These are phyloP conservation scores for Mycena indigotica DNA, from an alignment of 768 basidiomycete species.

Conservation along the genomic window DNA sequence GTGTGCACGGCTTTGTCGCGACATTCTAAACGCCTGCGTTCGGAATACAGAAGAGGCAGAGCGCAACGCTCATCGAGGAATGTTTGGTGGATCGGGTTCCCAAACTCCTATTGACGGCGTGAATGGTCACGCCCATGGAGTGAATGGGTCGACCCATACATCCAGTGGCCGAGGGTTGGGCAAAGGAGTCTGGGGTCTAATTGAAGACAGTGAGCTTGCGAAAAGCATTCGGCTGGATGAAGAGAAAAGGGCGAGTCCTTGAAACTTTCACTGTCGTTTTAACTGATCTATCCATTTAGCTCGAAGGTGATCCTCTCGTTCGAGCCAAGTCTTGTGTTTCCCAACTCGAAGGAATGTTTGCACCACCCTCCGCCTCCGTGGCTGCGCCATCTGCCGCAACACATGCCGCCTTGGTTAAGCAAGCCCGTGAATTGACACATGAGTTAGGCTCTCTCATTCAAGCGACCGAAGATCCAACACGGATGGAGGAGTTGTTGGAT, in stretches of 20 bases:
- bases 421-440: conserved; percentile 54
- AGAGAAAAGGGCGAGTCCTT: conserved; percentile 50
- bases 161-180: conserved; percentile 55
- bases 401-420: conserved; percentile 41
- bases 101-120: conserved; percentile 26
- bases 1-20: conserved; percentile 83
- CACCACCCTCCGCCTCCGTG: conserved; percentile 13
- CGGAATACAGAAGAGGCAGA: conserved; percentile 92
- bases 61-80: conserved; percentile 28
- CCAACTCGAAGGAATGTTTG: conserved; percentile 38
- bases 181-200: conserved; percentile 82
- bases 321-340: conserved; percentile 48
- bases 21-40: conserved; percentile 88
- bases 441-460: conserved; percentile 58
- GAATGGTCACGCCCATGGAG: conserved; percentile 1
- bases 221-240: conserved; percentile 61
- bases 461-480: conserved; percentile 55
- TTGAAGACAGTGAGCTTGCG: conserved; percentile 83
- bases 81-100: conserved; percentile 15
- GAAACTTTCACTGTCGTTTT: background rate
- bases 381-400: conserved; percentile 25
- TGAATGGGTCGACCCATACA: conserved; percentile 24
- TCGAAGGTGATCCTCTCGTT: conserved; percentile 47
- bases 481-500: conserved; percentile 66
- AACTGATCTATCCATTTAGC: conserved; percentile 28